Percentiles rank a stretch among this genome's conserved stretches.
Evolutionary conservation across 805 yeast genomes (phyloP).

Genomic region (Candida pini): DNA sequence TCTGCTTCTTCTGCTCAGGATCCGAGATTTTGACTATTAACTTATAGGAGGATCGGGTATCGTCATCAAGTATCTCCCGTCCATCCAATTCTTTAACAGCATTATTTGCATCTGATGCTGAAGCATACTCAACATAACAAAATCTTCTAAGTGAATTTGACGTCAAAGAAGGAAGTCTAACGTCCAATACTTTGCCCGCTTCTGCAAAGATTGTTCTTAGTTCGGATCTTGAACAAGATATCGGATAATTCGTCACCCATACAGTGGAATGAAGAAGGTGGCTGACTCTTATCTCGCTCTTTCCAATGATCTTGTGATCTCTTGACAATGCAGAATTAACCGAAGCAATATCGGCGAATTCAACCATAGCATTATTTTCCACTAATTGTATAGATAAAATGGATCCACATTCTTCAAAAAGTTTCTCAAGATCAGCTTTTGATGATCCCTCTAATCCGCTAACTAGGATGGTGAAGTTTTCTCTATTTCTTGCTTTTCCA

Average conservation of each 20-base stretch:
- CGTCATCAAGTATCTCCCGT: slow-evolving; percentile 25
- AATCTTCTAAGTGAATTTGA: slow-evolving; percentile 56
- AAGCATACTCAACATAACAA: slow-evolving; percentile 60
- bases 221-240: slow-evolving; percentile 35
- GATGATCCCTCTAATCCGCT: slow-evolving; percentile 37
- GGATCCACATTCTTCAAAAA: slow-evolving; percentile 59
- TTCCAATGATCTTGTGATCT: slow-evolving; percentile 43
- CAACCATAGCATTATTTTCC: slow-evolving; percentile 44
- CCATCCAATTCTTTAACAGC: slow-evolving; percentile 42
- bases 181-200: slow-evolving; percentile 37
- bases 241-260: slow-evolving; percentile 75
- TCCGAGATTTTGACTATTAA: slow-evolving; percentile 59
- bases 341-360: slow-evolving; percentile 42
- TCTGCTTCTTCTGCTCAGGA: slow-evolving; percentile 38
- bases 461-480: slow-evolving; percentile 52
- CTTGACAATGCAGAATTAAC: slow-evolving; percentile 58
- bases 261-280: slow-evolving; percentile 45
- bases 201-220: slow-evolving; percentile 36
- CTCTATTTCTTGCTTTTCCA: slow-evolving; percentile 43
- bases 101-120: slow-evolving; percentile 35
- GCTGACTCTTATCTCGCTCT: slow-evolving; percentile 38
- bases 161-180: slow-evolving; percentile 61
- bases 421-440: slow-evolving; percentile 30
- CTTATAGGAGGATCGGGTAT: slow-evolving; percentile 24
- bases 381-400: slow-evolving; percentile 33